These are phyloP conservation scores for Betula pendula DNA, from an alignment of 306 rosid genomes.

Conservation along the genomic window DNA sequence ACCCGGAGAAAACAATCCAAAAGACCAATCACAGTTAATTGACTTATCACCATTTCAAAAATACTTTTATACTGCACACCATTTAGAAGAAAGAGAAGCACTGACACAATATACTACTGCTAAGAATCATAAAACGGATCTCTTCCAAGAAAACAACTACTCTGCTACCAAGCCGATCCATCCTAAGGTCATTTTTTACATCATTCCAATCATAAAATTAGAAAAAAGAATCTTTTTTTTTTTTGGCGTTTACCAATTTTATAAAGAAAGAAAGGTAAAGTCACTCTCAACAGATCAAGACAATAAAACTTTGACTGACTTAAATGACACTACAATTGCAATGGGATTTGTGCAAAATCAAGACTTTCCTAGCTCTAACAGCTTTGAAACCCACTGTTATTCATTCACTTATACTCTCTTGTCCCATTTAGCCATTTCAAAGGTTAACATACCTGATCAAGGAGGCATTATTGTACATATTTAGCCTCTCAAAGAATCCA, in stretches of 20 bases:
- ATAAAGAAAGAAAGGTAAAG: not conserved
- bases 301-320: not conserved
- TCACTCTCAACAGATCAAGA: not conserved
- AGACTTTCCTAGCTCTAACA: not conserved
- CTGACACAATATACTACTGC: not conserved
- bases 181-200: not conserved
- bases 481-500: conserved; percentile 87
- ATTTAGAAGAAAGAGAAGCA: not conserved
- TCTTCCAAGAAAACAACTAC: not conserved
- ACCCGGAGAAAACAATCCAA: not conserved
- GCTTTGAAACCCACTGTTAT: not conserved
- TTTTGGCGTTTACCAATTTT: not conserved
- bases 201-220: not conserved
- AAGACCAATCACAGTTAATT: not conserved
- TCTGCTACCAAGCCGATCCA: not conserved
- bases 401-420: not conserved
- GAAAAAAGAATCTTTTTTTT: not conserved
- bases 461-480: conserved; percentile 92
- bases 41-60: not conserved
- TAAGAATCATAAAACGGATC: not conserved
- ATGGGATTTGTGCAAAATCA: not conserved
- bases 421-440: no score
- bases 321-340: not conserved
- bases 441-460: conserved; percentile 70
- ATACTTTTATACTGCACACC: not conserved